A percentile compares a stretch with the other conserved stretches of the same genome.
Evolutionary conservation across 2,329 filamentous ascomycete genomes (phyloP).

Genomic region (Diplodia scrobiculata): DNA sequence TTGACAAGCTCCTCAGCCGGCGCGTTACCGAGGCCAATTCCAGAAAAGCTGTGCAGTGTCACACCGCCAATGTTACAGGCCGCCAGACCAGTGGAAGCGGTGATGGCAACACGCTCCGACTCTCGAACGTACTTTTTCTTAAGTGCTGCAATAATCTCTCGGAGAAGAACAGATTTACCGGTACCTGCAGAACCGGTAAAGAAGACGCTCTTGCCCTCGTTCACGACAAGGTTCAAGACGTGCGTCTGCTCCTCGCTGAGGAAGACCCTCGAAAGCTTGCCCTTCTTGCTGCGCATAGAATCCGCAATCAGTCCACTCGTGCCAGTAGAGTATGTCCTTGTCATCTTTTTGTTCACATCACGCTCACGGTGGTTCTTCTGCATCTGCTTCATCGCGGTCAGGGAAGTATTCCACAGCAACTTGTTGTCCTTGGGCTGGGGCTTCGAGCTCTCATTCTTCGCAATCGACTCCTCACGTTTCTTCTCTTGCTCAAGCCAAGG

Average conservation of each 20-base stretch:
- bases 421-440: slow-evolving; percentile 47
- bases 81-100: slow-evolving; percentile 91
- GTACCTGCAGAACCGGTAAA: slow-evolving; percentile 96
- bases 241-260: slow-evolving; percentile 84
- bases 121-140: slow-evolving; percentile 75
- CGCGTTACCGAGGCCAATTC: slow-evolving; percentile 94
- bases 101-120: slow-evolving; percentile 84
- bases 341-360: slow-evolving; percentile 60
- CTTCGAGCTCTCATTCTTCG: slow-evolving; percentile 49
- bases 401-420: slow-evolving; percentile 71
- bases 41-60: slow-evolving; percentile 92
- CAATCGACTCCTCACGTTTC: slow-evolving; percentile 33
- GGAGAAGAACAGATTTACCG: slow-evolving; percentile 93
- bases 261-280: slow-evolving; percentile 60
- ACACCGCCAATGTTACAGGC: slow-evolving; percentile 97
- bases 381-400: slow-evolving; percentile 74
- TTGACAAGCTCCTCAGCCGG: slow-evolving; percentile 76
- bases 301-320: slow-evolving; percentile 46
- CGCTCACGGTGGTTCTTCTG: slow-evolving; percentile 72
- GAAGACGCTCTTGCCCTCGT: slow-evolving; percentile 84
- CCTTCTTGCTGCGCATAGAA: slow-evolving; percentile 51
- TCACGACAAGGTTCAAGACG: slow-evolving; percentile 79
- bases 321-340: slow-evolving; percentile 44
- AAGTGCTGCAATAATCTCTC: slow-evolving; percentile 81
- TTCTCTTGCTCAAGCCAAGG: slow-evolving; percentile 58